These are phyloP conservation scores for Fusarium palustre DNA, from an alignment of 2,329 filamentous ascomycete genomes.

Conservation along the genomic window DNA sequence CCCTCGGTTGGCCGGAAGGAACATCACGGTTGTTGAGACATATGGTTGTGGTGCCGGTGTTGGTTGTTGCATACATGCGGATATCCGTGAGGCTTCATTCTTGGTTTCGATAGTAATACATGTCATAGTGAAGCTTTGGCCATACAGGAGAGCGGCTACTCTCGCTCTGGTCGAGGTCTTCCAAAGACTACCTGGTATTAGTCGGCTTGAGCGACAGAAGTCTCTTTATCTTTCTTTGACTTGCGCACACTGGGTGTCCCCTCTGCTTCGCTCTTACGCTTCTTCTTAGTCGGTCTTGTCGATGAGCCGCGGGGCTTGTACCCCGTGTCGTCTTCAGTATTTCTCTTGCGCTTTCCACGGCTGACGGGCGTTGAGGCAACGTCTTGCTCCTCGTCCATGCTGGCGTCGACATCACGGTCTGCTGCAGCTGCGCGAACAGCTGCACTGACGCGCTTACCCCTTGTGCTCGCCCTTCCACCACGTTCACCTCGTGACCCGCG, in stretches of 20 bases:
- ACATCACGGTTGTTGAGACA: constrained; percentile 33
- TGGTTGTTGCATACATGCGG: constrained; percentile 22
- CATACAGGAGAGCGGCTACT: constrained; percentile 10
- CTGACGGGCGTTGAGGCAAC: constrained; percentile 50
- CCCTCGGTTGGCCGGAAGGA: constrained; percentile 44
- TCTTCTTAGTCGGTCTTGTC: constrained; percentile 66
- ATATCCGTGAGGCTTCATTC: constrained; percentile 23
- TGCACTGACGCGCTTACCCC: constrained; percentile 52
- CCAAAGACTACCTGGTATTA: constrained; percentile 39
- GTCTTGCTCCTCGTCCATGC: constrained; percentile 56
- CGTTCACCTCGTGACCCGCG: constrained; percentile 51
- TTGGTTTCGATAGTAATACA: constrained; percentile 35
- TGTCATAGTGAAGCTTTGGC: background rate
- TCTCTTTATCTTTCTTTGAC: constrained; percentile 52
- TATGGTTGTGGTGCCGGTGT: constrained; percentile 14
- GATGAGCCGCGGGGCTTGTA: constrained; percentile 70
- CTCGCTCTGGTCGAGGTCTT: constrained; percentile 1
- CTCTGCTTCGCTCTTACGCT: constrained; percentile 66
- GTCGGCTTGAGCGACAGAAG: constrained; percentile 45
- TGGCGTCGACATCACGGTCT: constrained; percentile 50
- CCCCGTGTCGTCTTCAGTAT: constrained; percentile 67
- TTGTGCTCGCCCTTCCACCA: constrained; percentile 56
- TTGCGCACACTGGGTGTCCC: constrained; percentile 52
- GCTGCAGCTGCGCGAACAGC: constrained; percentile 40
- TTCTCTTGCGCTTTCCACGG: constrained; percentile 64